Percentiles rank a stretch among this genome's conserved stretches.
phyloP scores from a whole-genome alignment of 257 asterid genomes.

The Capsicum pubescens region DNA sequence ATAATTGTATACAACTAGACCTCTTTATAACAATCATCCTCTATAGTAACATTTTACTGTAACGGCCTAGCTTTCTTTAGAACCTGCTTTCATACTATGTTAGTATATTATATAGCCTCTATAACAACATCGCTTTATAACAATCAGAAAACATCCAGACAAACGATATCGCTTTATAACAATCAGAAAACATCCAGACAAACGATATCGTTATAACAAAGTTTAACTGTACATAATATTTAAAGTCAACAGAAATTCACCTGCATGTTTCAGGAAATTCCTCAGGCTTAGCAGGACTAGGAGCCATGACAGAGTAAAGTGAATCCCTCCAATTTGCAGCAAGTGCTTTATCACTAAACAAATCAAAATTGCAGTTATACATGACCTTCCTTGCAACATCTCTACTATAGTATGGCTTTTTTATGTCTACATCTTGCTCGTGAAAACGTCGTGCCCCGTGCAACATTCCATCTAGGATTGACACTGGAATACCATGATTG shows the following conservation, averaged over 20 bases:
- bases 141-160: no score
- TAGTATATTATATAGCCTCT: no score
- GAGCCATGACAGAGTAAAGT: constrained; percentile 30
- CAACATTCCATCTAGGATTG: constrained; percentile 48
- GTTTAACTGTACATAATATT: no score
- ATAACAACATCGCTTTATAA: no score
- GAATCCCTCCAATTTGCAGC: constrained; percentile 61
- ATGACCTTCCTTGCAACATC: constrained; percentile 52
- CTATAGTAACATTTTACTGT: no score
- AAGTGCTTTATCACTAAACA: constrained; percentile 44
- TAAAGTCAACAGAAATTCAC: constrained; percentile 28
- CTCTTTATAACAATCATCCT: no score
- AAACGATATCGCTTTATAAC: no score
- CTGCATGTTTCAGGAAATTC: constrained; percentile 61
- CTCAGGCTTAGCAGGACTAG: constrained; percentile 51
- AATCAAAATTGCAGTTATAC: constrained; percentile 58
- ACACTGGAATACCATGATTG: constrained; percentile 46
- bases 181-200: no score
- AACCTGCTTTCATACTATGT: no score
- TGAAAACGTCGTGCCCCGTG: constrained; percentile 56
- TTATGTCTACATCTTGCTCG: constrained; percentile 56
- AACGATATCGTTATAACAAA: no score
- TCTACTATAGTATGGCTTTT: constrained; percentile 55
- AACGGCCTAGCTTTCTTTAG: no score
- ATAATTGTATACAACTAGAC: no score